A percentile compares a stretch with the other conserved stretches of the same genome.
phyloP scores from a whole-genome alignment of 306 rosid species.

The Cyclanthera cordifolia region DNA sequence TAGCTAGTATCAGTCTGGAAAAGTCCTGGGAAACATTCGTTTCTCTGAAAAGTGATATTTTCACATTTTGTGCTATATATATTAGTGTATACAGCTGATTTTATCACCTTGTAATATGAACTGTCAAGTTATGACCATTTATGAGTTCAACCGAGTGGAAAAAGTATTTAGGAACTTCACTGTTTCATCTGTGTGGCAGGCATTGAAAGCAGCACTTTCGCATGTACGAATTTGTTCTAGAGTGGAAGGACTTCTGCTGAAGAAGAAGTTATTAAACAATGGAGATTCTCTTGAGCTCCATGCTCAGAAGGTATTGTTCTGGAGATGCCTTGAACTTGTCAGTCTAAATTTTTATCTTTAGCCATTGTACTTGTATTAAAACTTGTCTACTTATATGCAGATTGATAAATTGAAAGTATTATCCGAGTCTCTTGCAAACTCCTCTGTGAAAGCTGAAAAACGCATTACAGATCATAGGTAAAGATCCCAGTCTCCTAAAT shows the following conservation, averaged over 20 bases:
- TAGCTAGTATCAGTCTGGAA: not conserved
- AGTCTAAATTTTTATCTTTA: not conserved
- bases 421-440: constrained; percentile 83
- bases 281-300: constrained; percentile 82
- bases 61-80: not conserved
- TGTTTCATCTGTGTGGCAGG: constrained; percentile 34
- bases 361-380: not conserved
- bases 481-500: constrained; percentile 6
- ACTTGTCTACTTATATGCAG: constrained; percentile 30
- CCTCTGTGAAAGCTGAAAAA: constrained; percentile 80
- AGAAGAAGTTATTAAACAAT: constrained; percentile 48
- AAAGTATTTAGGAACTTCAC: not conserved
- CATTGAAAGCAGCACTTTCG: constrained; percentile 65
- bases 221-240: constrained; percentile 76
- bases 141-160: not conserved
- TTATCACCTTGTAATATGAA: not conserved
- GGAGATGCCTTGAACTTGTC: not conserved
- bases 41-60: not conserved
- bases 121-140: not conserved
- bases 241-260: constrained; percentile 69
- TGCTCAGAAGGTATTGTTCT: constrained; percentile 64
- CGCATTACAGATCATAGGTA: constrained; percentile 91
- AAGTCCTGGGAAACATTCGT: not conserved
- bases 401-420: constrained; percentile 92
- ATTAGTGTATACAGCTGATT: not conserved